Conservation (phyloP, 2,329 filamentous ascomycete genomes). For the Paracamarosporium sp. region DNA sequence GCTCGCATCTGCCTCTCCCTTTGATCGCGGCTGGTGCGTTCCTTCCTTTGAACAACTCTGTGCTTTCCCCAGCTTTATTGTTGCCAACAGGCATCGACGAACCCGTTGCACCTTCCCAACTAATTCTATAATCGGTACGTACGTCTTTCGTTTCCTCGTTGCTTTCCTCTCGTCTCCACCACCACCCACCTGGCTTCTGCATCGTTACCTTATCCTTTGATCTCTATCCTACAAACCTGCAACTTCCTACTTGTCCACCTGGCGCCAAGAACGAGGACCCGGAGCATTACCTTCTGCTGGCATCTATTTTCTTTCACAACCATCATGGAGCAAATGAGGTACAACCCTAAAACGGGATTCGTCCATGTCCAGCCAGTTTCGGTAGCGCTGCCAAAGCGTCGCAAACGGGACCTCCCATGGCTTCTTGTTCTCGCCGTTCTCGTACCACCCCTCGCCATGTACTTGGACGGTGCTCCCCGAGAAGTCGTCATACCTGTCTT, state of each 20-base stretch:
- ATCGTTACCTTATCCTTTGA: neutral
- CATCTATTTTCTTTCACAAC: neutral
- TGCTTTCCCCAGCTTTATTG: neutral
- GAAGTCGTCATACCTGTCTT: conserved; percentile 9
- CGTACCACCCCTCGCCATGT: conserved; percentile 24
- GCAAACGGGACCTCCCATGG: conserved; percentile 3
- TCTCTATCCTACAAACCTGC: neutral
- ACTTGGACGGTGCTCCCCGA: conserved; percentile 26
- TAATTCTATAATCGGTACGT: conserved; percentile 30
- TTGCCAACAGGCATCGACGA: neutral
- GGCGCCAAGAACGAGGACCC: neutral
- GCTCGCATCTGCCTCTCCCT: conserved; percentile 7
- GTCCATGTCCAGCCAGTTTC: neutral
- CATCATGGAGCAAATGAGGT: neutral
- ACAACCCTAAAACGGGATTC: neutral
- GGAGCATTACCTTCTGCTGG: neutral
- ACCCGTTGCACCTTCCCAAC: conserved; percentile 12
- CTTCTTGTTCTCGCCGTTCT: conserved; percentile 22
- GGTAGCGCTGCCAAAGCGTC: conserved; percentile 15
- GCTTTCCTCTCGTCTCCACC: conserved; percentile 6
- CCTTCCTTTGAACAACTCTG: conserved; percentile 1
- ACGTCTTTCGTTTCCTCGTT: conserved; percentile 11
- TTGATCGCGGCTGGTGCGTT: conserved; percentile 10
- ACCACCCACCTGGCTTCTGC: neutral
- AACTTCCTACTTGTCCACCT: neutral